phyloP scores from a whole-genome alignment of 768 basidiomycete species.

The Leccinellum rugosiceps region DNA sequence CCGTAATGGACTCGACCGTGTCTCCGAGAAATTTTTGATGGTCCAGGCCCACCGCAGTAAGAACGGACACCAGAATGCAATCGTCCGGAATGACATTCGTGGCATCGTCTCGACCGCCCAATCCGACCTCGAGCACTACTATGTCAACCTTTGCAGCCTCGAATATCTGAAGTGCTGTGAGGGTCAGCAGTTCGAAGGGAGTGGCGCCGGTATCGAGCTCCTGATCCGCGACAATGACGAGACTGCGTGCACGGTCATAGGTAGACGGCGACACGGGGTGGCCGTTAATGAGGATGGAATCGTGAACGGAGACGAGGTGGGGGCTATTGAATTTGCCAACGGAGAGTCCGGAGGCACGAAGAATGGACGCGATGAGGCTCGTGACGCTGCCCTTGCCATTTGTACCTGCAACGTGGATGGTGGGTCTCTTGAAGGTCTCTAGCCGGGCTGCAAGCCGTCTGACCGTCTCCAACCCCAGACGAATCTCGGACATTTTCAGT shows the following conservation, averaged over 20 bases:
- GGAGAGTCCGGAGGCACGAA: constrained; percentile 50
- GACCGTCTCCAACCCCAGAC: constrained; percentile 64
- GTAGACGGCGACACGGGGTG: constrained; percentile 43
- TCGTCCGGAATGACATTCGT: constrained; percentile 83
- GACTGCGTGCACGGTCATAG: constrained; percentile 46
- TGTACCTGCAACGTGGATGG: constrained; percentile 90
- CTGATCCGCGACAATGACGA: constrained; percentile 49
- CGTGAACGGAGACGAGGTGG: constrained; percentile 75
- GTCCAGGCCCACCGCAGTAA: constrained; percentile 89
- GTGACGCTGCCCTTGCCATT: constrained; percentile 98
- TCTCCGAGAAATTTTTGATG: constrained; percentile 88
- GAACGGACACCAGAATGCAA: constrained; percentile 68
- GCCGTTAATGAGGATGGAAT: constrained; percentile 71
- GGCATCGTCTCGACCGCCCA: constrained; percentile 91
- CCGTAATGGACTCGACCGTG: constrained; percentile 69
- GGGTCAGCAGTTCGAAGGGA: constrained; percentile 82
- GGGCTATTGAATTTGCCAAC: constrained; percentile 92
- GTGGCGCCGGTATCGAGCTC: constrained; percentile 48
- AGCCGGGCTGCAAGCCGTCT: constrained; percentile 49
- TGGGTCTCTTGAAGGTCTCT: constrained; percentile 68
- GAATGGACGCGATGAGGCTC: constrained; percentile 73
- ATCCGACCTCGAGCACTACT: constrained; percentile 87
- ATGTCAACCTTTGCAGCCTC: constrained; percentile 70
- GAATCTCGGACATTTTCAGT: constrained; percentile 51
- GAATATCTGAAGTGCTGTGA: constrained; percentile 76